Base-by-base conservation (phyloP, 2,329 filamentous ascomycete species). In the Emericellopsis cladophorae region DNA sequence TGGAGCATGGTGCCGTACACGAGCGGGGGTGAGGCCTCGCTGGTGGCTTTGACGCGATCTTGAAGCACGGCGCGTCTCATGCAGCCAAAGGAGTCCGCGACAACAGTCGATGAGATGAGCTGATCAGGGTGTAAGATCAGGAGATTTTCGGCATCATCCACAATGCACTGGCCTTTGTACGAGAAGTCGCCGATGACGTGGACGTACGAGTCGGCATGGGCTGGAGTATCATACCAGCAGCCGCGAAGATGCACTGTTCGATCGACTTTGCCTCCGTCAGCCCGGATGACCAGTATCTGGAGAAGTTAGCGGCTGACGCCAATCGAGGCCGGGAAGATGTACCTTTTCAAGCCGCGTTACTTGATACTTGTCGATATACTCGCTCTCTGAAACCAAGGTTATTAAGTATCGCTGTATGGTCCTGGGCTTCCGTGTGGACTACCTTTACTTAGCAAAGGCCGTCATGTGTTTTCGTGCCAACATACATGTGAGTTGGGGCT, bases 1-100 rank as follows among this genome's bases (percentile, higher is more conserved):
- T 98, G 92, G 12, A 98, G 73, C 43, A 98, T 81, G 31, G 85
- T 92, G 37, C 92, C 92, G 54, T 96, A 96, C 1, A 96, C 79
- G 51, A 95, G 79, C 1, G 89, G 78, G 29, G 84, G 75, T 36
- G 79, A 85, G 3, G 85, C 73, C 48, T 87, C 84, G 51, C 81
- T 83, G 0, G 88, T 90, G 8, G 87, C 86, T 60, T 96, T 96
- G 51, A 98, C 82, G 26, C 92, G 81, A 57, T 98, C 90, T 58
- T 96, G 89, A 22, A 98, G 73, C 2, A 96, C 90, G 24, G 92
- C 88, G 47, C 90, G 82, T 15, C 92, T 82, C 56, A 84, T 81
- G 55, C 92, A 98, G 21, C 80, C 81, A 56, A 96, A 95, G 0
- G 92, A 95, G 59, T 98, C 92, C n/a, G 88, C 89, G 35, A 98